Evolutionary conservation across 208 protist species (phyloP), one percentile per base, ranked within the genome.

Genomic region (Lotmaria passim): DNA sequence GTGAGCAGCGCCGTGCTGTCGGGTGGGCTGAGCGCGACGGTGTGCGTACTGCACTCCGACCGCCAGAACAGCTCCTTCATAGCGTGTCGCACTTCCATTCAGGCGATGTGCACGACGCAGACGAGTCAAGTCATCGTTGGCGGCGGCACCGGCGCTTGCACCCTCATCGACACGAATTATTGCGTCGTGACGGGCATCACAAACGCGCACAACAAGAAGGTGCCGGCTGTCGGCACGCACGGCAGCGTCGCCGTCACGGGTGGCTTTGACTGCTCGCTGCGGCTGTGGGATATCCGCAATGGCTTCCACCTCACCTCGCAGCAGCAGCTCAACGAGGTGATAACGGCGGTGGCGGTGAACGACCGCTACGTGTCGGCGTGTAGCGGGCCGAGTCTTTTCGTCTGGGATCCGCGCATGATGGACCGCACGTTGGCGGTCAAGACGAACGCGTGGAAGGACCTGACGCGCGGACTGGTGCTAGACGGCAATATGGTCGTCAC

Each of bases 41-140:
- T 96, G 21, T 96, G 88, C 69, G 85, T 94, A 6, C 79, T 96
- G 36, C 91, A 96, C 64, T 96, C 91, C 5, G 91, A 96, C 63
- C 79, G 91, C 6, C 86, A 93, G 75, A 85, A 80, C 75, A 93
- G 86, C 70, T 93, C 88, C 39, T 93, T 94, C 58, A 93, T 96
- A 46, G 72, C 91, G 4, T 87, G 82, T 10, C 85, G 85, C 47
- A 93, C 87, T n/a, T 93, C 88, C 34, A 90, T 93, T 46, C 91
- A 96, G 70, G 88, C 91, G 24, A 92, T 96, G 86, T 81, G 82
- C 57, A 57, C 86, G 12, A 95, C 90, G 7, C 85, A 83, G 50
- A 69, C 75, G 26, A 77, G 82, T 31, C 80, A 89, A 34, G 86
- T 84, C 30, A 83, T 96, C 74, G 86, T 96, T 14, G 91, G 91